Evolutionary conservation across 2,329 filamentous ascomycete genomes (phyloP), one percentile per base, ranked within the genome.

Genomic region (Cytospora paraplurivora): DNA sequence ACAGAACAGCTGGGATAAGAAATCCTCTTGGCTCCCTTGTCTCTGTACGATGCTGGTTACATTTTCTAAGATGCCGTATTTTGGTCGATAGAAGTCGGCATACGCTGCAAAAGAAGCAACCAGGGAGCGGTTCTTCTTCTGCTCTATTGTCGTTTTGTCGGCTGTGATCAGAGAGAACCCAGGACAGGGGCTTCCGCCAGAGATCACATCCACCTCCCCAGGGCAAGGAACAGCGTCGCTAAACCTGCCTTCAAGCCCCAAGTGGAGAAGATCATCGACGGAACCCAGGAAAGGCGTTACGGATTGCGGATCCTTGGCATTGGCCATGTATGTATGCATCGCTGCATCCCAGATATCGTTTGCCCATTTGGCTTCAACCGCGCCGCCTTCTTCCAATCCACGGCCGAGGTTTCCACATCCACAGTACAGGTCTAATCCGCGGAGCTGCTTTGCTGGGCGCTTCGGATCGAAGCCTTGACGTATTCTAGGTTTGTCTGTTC

Each of bases 1-100:
- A 66, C 88, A 90, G 11, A 95, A 79, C 0, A 95, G 78, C 68
- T 93, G 90, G 1, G 87, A 87, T 58, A 93, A 87, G 0, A 91
- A 84, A 63, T 91, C 90, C 21, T 88, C 79, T 7, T 7, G 71
- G 33, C 71, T 78, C 21, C n/a, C 58, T 49, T 61, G 53, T 33
- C 33, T 37, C 54, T 76, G 81, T 0, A 89, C 82, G 76, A 94
- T 91, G 0, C 77, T 80, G 0, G 84, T 75, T 0, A 96, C 92
- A 68, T 96, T 96, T 72, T 96, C 92, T 0, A 96, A 79, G 0
- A 94, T 68, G 0, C 87, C 89, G 70, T 90, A 94, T n/a, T 84
- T 80, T 0, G 92, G 91, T 0, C 88, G 83, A 67, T 91, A 93
- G 0, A 92, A 76, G 67, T 96, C 91, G 1, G 94, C 79, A 64